Base-by-base conservation (phyloP, 352 stramenopile species). In the Globisporangium yorkense region DNA sequence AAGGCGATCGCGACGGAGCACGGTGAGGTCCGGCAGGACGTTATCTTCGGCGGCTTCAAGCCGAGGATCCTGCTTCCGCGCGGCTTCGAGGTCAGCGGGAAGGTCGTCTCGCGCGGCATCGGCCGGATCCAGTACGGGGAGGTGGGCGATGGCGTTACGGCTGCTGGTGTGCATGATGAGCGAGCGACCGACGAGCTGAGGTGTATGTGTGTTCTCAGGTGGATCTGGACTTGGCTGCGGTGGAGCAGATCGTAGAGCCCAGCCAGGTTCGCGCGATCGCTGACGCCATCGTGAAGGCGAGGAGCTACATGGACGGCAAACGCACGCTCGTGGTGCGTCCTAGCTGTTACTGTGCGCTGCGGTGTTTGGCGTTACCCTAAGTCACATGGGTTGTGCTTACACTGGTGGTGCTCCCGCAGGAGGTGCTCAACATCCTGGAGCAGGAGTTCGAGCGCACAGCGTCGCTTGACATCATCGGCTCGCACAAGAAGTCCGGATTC, bases 161-260 rank as follows among this genome's bases (percentile, higher is more conserved):
- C 31, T 21, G 15, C 5, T 43, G 44, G 31, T 9, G 12, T n/a
- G 27, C 43, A 24, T 46, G 16, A 47, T 2, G 31, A 47, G 24
- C 10, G 24, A 21, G 46, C 10, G 46, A 18, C 8, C 3, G 5
- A 39, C 2, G 47, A 5, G 10, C 27, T 52, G 47, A 52, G 6
- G 21, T 29, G 52, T 24, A 52, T 59, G 35, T 31, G 40, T 44
- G 37, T 48, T 61, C 5, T 50, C 47, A 90, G 78, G 66, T 88
- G 41, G 86, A 96, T 63, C 74, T 96, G 57, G 78, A 97, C 56
- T 61, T 97, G 59, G 63, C 67, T 7, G 87, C 73, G 0, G 74
- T 97, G 2, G 87, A 96, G 47, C 90, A 97, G 64, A 82, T 97
- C 35, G 88, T 97, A 3, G 90, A 97, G 59, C 60, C 77, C 1